Evolutionary conservation across 495 filamentous ascomycete species (phyloP).

Genomic region (Aspergillus sparsus): DNA sequence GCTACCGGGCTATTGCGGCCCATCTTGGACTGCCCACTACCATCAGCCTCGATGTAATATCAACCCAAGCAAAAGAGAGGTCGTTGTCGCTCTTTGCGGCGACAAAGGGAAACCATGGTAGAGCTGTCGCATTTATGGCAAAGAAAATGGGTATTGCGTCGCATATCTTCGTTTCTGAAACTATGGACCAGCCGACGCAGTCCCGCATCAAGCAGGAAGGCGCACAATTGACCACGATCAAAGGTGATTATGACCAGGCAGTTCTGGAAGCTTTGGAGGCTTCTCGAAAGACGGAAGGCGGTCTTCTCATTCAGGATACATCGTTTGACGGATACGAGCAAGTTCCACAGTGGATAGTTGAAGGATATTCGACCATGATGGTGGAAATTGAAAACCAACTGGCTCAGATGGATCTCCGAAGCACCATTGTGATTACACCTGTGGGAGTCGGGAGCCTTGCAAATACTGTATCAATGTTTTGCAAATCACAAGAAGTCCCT

Average conservation of each 20-base stretch:
- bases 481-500: slow-evolving; percentile 43
- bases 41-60: slow-evolving; percentile 41
- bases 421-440: slow-evolving; percentile 53
- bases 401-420: slow-evolving; percentile 26
- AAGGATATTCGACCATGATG: slow-evolving; percentile 72
- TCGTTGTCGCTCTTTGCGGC: slow-evolving; percentile 50
- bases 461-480: slow-evolving; percentile 60
- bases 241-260: slow-evolving; percentile 62
- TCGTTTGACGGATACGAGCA: slow-evolving; percentile 62
- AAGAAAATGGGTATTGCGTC: slow-evolving; percentile 50
- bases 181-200: slow-evolving; percentile 54
- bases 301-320: slow-evolving; percentile 65
- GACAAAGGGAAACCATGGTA: slow-evolving; percentile 73
- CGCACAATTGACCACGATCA: slow-evolving; percentile 50
- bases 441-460: slow-evolving; percentile 68
- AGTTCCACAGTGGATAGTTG: slow-evolving; percentile 69
- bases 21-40: slow-evolving; percentile 41
- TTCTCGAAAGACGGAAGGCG: slow-evolving; percentile 29
- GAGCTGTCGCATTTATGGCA: slow-evolving; percentile 67
- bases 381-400: slow-evolving; percentile 61
- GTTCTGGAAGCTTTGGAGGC: slow-evolving; percentile 47
- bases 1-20: slow-evolving; percentile 54
- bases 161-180: slow-evolving; percentile 57
- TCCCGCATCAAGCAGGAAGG: slow-evolving; percentile 59
- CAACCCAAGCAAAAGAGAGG: slow-evolving; percentile 31